Evolutionary conservation across 2,329 filamentous ascomycete genomes (phyloP).

Genomic region (Coleophoma cylindrospora): DNA sequence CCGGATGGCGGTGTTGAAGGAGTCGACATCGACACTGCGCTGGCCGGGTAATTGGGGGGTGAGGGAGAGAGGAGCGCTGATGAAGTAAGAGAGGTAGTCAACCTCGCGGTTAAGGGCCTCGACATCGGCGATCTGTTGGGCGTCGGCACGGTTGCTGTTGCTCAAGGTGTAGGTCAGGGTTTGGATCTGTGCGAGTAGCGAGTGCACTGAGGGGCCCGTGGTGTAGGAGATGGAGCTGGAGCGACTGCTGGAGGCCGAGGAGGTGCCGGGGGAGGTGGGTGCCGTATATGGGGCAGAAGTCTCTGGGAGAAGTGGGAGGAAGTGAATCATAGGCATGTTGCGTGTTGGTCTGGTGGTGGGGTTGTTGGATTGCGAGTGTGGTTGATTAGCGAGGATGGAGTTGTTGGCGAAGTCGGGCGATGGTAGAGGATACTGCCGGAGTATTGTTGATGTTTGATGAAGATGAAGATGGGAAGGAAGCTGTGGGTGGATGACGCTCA

Average conservation of each 20-base stretch:
- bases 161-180: not conserved
- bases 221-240: not conserved
- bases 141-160: not conserved
- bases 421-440: not conserved
- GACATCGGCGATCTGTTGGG: not conserved
- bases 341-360: not conserved
- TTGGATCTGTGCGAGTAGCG: not conserved
- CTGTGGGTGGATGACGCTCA: no score
- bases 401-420: not conserved
- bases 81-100: conserved; percentile 1
- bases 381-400: not conserved
- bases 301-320: conserved; percentile 1
- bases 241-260: not conserved
- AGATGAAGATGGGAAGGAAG: not conserved
- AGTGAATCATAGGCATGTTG: conserved; percentile 1
- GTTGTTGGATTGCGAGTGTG: not conserved
- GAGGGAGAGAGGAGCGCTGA: not conserved
- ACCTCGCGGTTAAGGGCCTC: not conserved
- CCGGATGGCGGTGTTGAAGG: not conserved
- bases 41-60: not conserved
- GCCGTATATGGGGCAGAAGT: not conserved
- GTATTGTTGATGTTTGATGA: not conserved
- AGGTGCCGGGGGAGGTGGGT: not conserved
- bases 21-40: not conserved
- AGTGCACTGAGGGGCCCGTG: not conserved